phyloP scores from a whole-genome alignment of 164 flowering plant species.

The Vitis rotundifolia region DNA sequence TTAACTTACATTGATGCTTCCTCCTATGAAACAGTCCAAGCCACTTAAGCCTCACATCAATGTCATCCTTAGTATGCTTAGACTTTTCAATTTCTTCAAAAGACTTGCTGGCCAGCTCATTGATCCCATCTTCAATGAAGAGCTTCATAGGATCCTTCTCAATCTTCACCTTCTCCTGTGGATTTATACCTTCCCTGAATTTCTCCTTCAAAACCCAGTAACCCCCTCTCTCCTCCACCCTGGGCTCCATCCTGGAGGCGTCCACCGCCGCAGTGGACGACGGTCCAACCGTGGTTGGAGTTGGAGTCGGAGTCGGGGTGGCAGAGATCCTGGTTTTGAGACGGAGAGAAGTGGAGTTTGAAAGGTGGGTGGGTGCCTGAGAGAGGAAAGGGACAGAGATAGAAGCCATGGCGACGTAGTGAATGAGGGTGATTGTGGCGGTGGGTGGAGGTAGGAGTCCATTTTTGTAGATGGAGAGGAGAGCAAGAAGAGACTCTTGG shows the following conservation, averaged over 20 bases:
- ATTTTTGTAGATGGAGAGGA: too few species aligned
- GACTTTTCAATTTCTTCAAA: conserved; percentile 69
- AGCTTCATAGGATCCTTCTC: conserved; percentile 88
- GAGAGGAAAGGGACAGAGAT: too few species aligned
- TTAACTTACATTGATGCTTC: conserved; percentile 82
- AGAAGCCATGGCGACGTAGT: too few species aligned
- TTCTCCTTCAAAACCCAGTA: conserved; percentile 84
- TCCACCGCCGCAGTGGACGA: conserved; percentile 25
- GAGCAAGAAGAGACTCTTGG: too few species aligned
- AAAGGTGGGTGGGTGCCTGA: not conserved
- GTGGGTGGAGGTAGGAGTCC: too few species aligned
- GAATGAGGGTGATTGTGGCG: too few species aligned
- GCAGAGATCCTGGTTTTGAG: conserved; percentile 20
- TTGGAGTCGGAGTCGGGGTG: conserved; percentile 20
- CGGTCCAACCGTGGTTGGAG: conserved; percentile 12
- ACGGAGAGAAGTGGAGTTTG: not conserved
- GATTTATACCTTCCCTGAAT: conserved; percentile 76
- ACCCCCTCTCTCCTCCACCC: conserved; percentile 82
- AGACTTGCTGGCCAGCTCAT: conserved; percentile 61
- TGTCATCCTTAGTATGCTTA: conserved; percentile 70
- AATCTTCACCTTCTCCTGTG: conserved; percentile 85
- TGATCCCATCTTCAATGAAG: conserved; percentile 63
- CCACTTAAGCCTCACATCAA: conserved; percentile 95
- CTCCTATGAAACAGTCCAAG: conserved; percentile 90
- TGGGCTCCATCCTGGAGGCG: conserved; percentile 65